Evolutionary conservation across 345 rosid species (phyloP).

Genomic region (Eucalyptus dawsonii): DNA sequence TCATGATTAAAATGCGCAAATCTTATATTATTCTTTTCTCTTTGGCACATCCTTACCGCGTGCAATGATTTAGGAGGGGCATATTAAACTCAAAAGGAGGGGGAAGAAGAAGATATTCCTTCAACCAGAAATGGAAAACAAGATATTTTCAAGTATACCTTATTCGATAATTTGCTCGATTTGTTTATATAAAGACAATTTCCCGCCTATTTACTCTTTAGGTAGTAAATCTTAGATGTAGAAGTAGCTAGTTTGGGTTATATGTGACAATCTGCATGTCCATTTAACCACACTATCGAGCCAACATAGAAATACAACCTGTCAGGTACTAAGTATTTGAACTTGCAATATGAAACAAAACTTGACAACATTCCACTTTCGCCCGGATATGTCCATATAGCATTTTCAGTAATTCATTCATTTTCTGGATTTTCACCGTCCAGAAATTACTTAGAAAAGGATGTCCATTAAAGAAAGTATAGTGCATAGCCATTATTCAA

Average conservation of each 20-base stretch:
- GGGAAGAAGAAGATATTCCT: not conserved
- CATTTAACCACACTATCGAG: not conserved
- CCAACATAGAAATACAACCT: not conserved
- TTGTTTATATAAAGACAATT: not conserved
- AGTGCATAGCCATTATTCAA: not conserved
- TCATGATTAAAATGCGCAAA: not conserved
- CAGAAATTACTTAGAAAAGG: not conserved
- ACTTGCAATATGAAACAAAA: not conserved
- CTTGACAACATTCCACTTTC: not conserved
- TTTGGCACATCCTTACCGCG: not conserved
- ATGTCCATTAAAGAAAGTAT: not conserved
- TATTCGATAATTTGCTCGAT: not conserved
- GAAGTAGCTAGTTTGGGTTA: not conserved
- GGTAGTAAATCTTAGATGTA: not conserved
- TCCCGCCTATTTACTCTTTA: not conserved
- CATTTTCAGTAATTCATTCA: not conserved
- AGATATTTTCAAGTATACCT: not conserved
- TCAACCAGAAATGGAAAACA: not conserved
- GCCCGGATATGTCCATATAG: not conserved
- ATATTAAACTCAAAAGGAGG: not conserved
- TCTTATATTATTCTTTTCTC: not conserved
- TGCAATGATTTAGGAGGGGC: not conserved
- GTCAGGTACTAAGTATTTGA: not conserved
- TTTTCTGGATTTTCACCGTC: not conserved
- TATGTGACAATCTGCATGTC: not conserved